Evolutionary conservation across 495 filamentous ascomycete genomes (phyloP), one percentile per base, ranked within the genome.

Genomic region (Penicillium canariense): DNA sequence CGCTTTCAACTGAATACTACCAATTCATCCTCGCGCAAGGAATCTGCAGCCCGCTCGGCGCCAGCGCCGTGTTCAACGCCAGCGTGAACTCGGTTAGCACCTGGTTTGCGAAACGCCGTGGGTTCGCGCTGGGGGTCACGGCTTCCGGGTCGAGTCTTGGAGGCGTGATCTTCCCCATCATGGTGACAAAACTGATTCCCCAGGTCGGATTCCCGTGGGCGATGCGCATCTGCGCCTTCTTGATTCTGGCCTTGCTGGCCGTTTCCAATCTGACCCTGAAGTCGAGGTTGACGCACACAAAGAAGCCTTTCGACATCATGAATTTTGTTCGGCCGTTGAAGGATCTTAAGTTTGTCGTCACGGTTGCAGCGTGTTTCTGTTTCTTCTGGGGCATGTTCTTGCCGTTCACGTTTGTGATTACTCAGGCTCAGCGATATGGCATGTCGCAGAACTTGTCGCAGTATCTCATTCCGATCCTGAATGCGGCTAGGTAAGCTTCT

Each of bases 311-410:
- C 46, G 57, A 70, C 23, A 4, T 84, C 9, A 63, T 59, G 48
- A 81, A 86, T 1, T 89, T 88, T 62, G 27, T 85, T 4, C 58
- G 62, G 2, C 85, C 86, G 2, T 75, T 91, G 25, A 73, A 60
- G n/a, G 86, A 90, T 54, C 63, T 75, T 1, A 56, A 76, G 4
- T 89, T 81, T 59, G 20, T 70, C 0, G 58, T 84, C 4, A 66
- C 81, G 0, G 74, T 81, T 22, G 5, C 74, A 10, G 84, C 68
- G 1, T 60, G 64, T 5, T 87, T 88, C 61, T 71, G 86, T 9
- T 87, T 88, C 73, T 87, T 84, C 70, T 83, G 81, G 65, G 87
- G 87, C 30, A 80, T 88, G 65, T 90, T 89, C 66, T 59, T 90
- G 17, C 89, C 88, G 0, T 85, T 89, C 71, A 88, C 85, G 61